Percentiles rank a stretch among this genome's conserved stretches.
phyloP scores from a whole-genome alignment of 2,329 filamentous ascomycete species.

The Bipolaris cookei region DNA sequence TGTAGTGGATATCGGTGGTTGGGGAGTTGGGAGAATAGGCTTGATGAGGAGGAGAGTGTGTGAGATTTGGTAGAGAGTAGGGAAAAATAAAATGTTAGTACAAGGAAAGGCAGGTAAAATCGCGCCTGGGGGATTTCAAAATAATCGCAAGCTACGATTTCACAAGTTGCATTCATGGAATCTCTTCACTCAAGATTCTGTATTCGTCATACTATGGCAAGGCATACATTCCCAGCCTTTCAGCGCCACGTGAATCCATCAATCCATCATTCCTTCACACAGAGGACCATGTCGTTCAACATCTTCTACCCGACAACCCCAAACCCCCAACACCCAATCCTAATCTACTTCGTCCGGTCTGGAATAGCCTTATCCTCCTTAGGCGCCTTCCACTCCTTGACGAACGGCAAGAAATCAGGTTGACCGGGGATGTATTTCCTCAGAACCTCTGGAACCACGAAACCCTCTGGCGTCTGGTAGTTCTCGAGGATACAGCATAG shows the following conservation, averaged over 20 bases:
- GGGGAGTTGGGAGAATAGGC: constrained; percentile 65
- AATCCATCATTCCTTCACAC: neutral
- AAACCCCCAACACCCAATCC: no score
- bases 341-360: constrained; percentile 23
- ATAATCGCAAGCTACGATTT: neutral
- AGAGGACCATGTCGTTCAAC: no score
- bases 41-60: neutral
- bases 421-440: constrained; percentile 79
- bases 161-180: neutral
- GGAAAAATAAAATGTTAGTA: neutral
- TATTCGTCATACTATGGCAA: neutral
- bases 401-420: constrained; percentile 87
- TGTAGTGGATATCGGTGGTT: constrained; percentile 71
- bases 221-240: neutral
- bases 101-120: no score
- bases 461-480: constrained; percentile 85
- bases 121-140: neutral
- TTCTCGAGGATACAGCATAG: constrained; percentile 96
- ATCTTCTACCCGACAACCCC: neutral
- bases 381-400: constrained; percentile 66
- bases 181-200: neutral
- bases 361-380: constrained; percentile 39
- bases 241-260: neutral
- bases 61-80: neutral
- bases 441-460: constrained; percentile 46